Conservation (phyloP, 768 basidiomycete genomes). For the Naganishia vaughanmartiniae region DNA sequence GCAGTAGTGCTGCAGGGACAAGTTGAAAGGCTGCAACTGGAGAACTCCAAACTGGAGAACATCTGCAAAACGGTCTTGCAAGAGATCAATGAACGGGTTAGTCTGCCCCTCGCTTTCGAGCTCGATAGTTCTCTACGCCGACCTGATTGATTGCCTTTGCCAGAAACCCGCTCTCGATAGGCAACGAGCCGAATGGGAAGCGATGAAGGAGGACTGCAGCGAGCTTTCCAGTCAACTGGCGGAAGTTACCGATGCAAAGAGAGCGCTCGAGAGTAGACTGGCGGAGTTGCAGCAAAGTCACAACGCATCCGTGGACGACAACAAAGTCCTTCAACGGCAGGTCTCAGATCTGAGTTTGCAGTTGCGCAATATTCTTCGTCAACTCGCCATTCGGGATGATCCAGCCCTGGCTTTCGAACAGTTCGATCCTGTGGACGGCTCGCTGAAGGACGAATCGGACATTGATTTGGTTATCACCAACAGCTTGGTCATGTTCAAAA, state of each 20-base stretch:
- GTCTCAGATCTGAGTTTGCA: conserved; percentile 80
- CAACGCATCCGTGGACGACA: conserved; percentile 84
- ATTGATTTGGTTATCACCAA: conserved; percentile 71
- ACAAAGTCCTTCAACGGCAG: conserved; percentile 70
- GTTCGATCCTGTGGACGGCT: conserved; percentile 54
- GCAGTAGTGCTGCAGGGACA: conserved; percentile 25
- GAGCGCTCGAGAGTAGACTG: conserved; percentile 16
- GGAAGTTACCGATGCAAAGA: conserved; percentile 18
- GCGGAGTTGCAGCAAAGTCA: conserved; percentile 66
- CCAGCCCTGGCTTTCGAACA: conserved; percentile 73
- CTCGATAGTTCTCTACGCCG: neutral
- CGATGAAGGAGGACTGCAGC: conserved; percentile 41
- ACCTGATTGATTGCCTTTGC: neutral
- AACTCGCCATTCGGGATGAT: conserved; percentile 77
- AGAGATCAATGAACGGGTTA: conserved; percentile 85
- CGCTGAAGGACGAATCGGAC: conserved; percentile 30
- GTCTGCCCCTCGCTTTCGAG: conserved; percentile 41
- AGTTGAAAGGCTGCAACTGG: conserved; percentile 18
- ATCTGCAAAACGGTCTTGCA: conserved; percentile 39
- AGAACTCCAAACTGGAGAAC: conserved; percentile 26
- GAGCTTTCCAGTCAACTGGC: conserved; percentile 39
- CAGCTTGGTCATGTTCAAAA: conserved; percentile 80
- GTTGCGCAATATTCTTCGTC: conserved; percentile 72
- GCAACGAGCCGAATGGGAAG: conserved; percentile 74
- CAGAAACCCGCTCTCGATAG: conserved; percentile 87